These are phyloP conservation scores for Psidium friedrichsthalianum DNA, from an alignment of 345 rosid genomes.

Conservation along the genomic window DNA sequence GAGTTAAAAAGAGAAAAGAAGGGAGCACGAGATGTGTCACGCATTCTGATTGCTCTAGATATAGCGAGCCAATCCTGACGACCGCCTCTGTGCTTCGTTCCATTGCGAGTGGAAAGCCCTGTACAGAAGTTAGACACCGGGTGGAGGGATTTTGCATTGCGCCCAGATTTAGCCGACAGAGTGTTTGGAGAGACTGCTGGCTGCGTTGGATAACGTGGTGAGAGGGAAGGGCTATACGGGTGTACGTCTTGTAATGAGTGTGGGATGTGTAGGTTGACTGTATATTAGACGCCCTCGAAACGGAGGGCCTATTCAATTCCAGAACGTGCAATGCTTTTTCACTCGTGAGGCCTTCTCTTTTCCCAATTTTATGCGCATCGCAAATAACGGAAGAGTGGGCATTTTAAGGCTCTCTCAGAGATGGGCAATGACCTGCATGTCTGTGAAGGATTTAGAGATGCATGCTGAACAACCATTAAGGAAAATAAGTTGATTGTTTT, in stretches of 20 bases:
- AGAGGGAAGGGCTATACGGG: neutral
- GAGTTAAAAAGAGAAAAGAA: neutral
- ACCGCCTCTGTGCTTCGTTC: neutral
- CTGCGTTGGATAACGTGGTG: neutral
- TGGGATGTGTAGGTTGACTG: neutral
- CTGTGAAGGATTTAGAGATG: neutral
- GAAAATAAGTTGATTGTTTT: neutral
- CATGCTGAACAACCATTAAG: neutral
- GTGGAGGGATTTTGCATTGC: neutral
- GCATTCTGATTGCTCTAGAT: neutral
- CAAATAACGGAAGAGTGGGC: neutral
- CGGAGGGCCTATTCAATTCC: neutral
- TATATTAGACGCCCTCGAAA: neutral
- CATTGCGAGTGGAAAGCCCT: neutral
- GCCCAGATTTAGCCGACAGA: neutral
- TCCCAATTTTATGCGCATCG: neutral
- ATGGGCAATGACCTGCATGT: neutral
- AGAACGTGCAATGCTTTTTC: neutral
- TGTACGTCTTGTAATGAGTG: neutral
- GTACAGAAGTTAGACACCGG: neutral
- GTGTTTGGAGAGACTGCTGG: neutral
- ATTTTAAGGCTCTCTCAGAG: neutral
- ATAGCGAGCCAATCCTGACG: neutral
- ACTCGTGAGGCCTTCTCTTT: neutral
- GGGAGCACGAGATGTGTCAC: neutral